Base-by-base conservation (phyloP, 257 asterid genomes). In the Solanum virginianum region DNA sequence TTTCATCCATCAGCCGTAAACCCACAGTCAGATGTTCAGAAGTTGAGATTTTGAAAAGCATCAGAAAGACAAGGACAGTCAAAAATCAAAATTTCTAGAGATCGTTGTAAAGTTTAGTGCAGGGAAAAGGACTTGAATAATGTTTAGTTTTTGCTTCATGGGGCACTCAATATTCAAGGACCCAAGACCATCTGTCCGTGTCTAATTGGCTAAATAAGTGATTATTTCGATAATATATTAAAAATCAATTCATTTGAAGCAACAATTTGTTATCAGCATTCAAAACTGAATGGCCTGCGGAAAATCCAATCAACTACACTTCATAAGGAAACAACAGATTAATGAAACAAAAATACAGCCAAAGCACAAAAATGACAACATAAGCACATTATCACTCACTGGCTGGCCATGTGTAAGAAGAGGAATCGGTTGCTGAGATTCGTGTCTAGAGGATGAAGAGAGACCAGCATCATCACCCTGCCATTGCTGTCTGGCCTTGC, bases 391-490 rank as follows among this genome's bases (percentile, higher is more conserved):
- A 75, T 69, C 85, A 91, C 98, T 87, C 91, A 94, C 99, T 26
- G 89, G 88, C 84, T 90, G 98, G 83, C 98, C 98, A 88, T 92
- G 88, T 36, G 98, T 96, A 86, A 94, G 99, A 85, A 92, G 98
- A 49, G 96, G 98, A 68, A 96, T 92, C 51, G 98, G 96, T 86
- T 90, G 98, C 85, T 90, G 95, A 85, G 98, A 88, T 89, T 90
- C 99, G 81, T 90, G 97, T 79, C 98, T 91, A 26, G 97, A 93
- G 74, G 98, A 96, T 85, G 95, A 93, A 86, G 99, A 94, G 71
- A 92, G 85, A 86, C 94, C 99, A 69, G 88, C 92, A 86, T 94
- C 97, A 66, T 92, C 98, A 63, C 93, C 97, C 85, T 87, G 93
- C 98, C 99, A 95, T 81, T 95, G 97, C 80, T 91, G 89, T 87